These are phyloP conservation scores for Trifolium fragiferum DNA, from an alignment of 306 rosid species.

Conservation along the genomic window DNA sequence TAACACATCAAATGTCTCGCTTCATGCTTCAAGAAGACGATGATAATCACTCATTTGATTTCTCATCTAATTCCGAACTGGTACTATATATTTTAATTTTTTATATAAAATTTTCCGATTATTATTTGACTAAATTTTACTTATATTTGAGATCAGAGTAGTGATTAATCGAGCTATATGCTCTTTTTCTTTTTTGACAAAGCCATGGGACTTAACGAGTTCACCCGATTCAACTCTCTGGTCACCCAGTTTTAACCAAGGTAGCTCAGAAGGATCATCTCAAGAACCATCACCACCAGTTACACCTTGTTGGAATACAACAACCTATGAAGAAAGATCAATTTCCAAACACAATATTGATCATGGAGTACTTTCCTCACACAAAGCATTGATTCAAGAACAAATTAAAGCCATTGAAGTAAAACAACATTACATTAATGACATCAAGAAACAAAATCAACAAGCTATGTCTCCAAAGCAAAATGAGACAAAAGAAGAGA, in stretches of 20 bases:
- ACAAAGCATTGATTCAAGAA: constrained; percentile 42
- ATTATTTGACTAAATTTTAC: too few species aligned
- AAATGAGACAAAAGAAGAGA: constrained; percentile 3
- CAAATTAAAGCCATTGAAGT: constrained; percentile 66
- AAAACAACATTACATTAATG: constrained; percentile 9
- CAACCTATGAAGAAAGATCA: constrained; percentile 31
- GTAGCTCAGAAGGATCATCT: constrained; percentile 61
- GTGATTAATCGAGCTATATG: not conserved
- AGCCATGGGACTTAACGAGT: constrained; percentile 55
- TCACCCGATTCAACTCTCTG: constrained; percentile 59
- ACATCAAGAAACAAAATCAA: not conserved
- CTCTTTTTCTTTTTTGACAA: not conserved
- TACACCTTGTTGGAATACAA: constrained; percentile 47
- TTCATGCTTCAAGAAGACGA: not conserved
- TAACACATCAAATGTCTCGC: constrained; percentile 7
- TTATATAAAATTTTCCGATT: too few species aligned
- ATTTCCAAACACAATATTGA: not conserved
- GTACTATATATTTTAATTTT: not conserved
- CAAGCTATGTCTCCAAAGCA: constrained; percentile 31
- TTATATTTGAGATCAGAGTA: too few species aligned
- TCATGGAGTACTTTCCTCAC: not conserved
- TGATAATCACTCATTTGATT: not conserved
- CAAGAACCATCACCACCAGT: constrained; percentile 61
- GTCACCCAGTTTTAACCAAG: constrained; percentile 61
- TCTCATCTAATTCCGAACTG: not conserved